Conservation (phyloP, 352 stramenopile species). For the Hyaloperonospora brassicae region DNA sequence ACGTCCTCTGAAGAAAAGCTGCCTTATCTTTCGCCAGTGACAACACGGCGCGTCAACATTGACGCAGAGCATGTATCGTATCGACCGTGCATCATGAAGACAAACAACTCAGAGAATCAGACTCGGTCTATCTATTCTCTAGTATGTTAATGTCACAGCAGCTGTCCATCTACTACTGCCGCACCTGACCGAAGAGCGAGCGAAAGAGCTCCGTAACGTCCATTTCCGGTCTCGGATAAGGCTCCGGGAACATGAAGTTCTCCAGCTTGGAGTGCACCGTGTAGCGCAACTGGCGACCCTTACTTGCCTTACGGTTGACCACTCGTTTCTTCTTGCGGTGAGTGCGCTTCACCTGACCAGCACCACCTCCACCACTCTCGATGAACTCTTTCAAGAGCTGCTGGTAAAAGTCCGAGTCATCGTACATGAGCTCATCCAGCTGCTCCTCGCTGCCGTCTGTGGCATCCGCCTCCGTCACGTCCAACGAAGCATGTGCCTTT, state of each 20-base stretch:
- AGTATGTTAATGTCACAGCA: constrained; percentile 5
- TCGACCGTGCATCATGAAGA: no score
- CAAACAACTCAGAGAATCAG: no score
- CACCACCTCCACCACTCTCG: constrained; percentile 51
- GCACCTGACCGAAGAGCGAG: constrained; percentile 71
- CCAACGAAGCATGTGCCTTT: constrained; percentile 65
- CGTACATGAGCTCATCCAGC: constrained; percentile 81
- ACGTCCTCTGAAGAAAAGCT: constrained; percentile 55
- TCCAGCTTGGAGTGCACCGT: constrained; percentile 83
- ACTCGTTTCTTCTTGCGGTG: constrained; percentile 82
- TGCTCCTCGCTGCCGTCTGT: constrained; percentile 32
- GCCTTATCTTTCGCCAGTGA: no score
- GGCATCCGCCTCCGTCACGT: constrained; percentile 28
- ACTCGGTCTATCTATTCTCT: constrained; percentile 16
- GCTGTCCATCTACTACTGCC: constrained; percentile 28
- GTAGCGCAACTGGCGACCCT: constrained; percentile 76
- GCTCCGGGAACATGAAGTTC: constrained; percentile 87
- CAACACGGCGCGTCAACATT: background rate
- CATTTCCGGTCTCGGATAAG: constrained; percentile 66
- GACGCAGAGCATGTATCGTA: background rate
- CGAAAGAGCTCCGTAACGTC: constrained; percentile 81
- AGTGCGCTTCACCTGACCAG: constrained; percentile 43
- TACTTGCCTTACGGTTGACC: constrained; percentile 85
- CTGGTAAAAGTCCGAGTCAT: constrained; percentile 85
- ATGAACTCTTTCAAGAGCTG: constrained; percentile 87